Evolutionary conservation across 306 rosid species (phyloP), one percentile per base, ranked within the genome.

Genomic region (Leucaena leucocephala): DNA sequence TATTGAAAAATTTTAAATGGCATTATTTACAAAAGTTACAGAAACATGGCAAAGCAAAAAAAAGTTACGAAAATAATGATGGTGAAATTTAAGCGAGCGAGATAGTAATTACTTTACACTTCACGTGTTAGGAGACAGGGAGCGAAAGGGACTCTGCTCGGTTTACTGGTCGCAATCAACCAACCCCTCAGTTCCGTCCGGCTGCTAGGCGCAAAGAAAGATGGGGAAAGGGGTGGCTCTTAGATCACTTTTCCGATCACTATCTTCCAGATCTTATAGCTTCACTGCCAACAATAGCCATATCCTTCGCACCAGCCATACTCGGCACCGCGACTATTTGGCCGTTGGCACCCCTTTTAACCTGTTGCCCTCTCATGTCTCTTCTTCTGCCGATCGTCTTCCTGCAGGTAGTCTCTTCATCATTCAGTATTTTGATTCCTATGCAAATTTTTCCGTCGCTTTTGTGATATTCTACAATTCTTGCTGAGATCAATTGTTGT

Each of bases 231-330:
- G 79, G 86, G 35, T 65, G 76, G 86, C 85, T 74, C 68, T 93
- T 5, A 78, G 98, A 86, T 85, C 98, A 69, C 57, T 93, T 0
- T 83, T 59, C 84, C 93, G 96, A 43, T 90, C 96, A 35, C 48
- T 90, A 43, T 71, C 81, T 80, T 84, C 78, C 91, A 82, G 91
- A 93, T 93, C 99, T 78, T 74, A 66, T 17, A 68, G 75, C 17
- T 19, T 82, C 62, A 68, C 89, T 0, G 68, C 90, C 5, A 44
- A 79, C 80, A 66, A 71, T 63, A 83, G 38, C 71, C 80, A 63
- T 22, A 68, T 74, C 2, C 75, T 76, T 36, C 71, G 72, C 48
- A 78, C 39, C 65, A 50, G 49, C 22, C 74, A 57, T 8, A 66
- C 61, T 72, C 65, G n/a, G 62, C 59, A 1, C 43, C 85, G 61